Conservation (phyloP, 2,329 filamentous ascomycete genomes). For the Pseudocercospora cruenta region DNA sequence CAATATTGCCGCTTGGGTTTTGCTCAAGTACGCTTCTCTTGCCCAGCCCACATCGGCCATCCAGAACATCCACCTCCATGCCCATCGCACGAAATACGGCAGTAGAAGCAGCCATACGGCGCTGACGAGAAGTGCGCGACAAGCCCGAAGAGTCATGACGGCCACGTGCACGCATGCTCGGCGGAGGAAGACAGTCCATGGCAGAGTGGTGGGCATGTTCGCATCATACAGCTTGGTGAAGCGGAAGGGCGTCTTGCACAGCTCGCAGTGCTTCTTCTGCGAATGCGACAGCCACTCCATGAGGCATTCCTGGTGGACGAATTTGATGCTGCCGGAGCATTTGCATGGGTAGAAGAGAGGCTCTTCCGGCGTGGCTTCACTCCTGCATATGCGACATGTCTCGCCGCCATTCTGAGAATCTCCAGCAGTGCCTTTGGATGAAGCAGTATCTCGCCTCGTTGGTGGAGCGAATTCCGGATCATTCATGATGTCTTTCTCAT, state of each 20-base stretch:
- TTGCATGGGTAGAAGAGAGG: conserved; percentile 97
- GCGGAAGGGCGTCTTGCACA: conserved; percentile 97
- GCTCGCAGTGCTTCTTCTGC: conserved; percentile 98
- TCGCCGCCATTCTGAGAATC: conserved; percentile 61
- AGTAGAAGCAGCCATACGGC: conserved; percentile 88
- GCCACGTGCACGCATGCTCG: conserved; percentile 76
- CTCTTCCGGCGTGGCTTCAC: conserved; percentile 79
- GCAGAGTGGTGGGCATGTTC: conserved; percentile 85
- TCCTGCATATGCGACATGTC: conserved; percentile 94
- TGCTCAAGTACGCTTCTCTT: conserved; percentile 41
- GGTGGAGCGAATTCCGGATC: conserved; percentile 51
- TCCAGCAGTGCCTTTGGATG: conserved; percentile 29
- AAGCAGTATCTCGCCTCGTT: conserved; percentile 29
- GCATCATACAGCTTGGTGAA: conserved; percentile 98
- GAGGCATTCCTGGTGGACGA: conserved; percentile 94
- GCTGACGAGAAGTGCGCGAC: conserved; percentile 74
- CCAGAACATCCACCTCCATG: conserved; percentile 96
- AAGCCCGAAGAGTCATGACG: conserved; percentile 22
- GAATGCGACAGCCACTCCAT: conserved; percentile 99
- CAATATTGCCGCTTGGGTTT: conserved; percentile 23
- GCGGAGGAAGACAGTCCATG: conserved; percentile 76
- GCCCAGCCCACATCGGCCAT: conserved; percentile 77
- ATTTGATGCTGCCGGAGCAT: conserved; percentile 98
- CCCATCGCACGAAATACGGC: conserved; percentile 85
- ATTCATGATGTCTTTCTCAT: conserved; percentile 57